These are phyloP conservation scores for Nicotiana benthamiana DNA, from an alignment of 257 asterid genomes.

Conservation along the genomic window DNA sequence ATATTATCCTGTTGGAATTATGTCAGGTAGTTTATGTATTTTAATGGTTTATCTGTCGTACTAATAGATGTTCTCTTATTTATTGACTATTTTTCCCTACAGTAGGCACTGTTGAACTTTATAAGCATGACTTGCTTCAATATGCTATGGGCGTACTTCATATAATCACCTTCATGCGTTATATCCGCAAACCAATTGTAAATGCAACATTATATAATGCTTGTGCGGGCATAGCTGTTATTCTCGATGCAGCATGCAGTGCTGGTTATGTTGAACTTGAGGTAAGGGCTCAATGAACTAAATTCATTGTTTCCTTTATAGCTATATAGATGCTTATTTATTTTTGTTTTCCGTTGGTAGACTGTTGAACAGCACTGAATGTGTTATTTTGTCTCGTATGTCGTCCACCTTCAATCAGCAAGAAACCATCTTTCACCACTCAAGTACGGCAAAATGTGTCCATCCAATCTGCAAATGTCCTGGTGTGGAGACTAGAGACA, in stretches of 20 bases:
- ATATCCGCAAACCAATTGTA: constrained; percentile 75
- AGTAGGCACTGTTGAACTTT: constrained; percentile 95
- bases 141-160: constrained; percentile 93
- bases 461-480: constrained; percentile 46
- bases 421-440: constrained; percentile 51
- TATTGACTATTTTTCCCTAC: constrained; percentile 15
- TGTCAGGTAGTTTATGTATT: constrained; percentile 59
- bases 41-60: not conserved
- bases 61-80: not conserved
- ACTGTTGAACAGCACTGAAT: constrained; percentile 82
- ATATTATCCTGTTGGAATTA: constrained; percentile 85
- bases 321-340: not conserved
- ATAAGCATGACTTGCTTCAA: constrained; percentile 86
- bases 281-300: constrained; percentile 32
- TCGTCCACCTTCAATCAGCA: constrained; percentile 98
- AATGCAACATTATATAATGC: constrained; percentile 83
- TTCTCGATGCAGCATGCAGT: constrained; percentile 90
- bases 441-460: constrained; percentile 65
- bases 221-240: constrained; percentile 88
- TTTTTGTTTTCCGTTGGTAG: constrained; percentile 29
- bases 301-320: not conserved
- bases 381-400: constrained; percentile 91
- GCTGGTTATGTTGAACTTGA: constrained; percentile 93
- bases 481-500: constrained; percentile 52
- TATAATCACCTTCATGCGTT: constrained; percentile 72